Evolutionary conservation across 768 basidiomycete genomes (phyloP), one percentile per base, ranked within the genome.

Genomic region (Gelatoporia subvermispora): DNA sequence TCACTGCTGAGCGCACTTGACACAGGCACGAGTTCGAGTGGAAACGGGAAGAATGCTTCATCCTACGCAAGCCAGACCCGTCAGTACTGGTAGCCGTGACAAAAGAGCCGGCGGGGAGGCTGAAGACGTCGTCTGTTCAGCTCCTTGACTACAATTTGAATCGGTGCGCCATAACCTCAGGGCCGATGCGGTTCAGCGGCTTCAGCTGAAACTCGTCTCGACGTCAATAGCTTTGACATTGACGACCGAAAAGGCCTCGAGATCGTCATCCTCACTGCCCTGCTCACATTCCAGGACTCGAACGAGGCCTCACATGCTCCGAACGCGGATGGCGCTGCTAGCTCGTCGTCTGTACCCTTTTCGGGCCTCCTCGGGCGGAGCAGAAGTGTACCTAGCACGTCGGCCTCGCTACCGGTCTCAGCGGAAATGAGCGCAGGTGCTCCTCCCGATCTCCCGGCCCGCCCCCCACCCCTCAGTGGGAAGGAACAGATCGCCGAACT

Each of bases 131-230:
- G 0, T 74, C 81, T 2, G 71, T 90, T 23, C 90, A 93, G 59
- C 78, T 93, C 21, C 70, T 93, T 4, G 89, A 93, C 63, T 93
- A 92, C 55, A 93, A 93, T 57, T 71, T 93, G 34, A 81, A 90
- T 57, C 70, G 89, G 88, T 84, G 51, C 41, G 69, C 55, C 24
- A 37, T 7, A 11, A 37, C 17, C 35, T 15, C 16, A 17, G 21
- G 7, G 13, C 41, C 37, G 21, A 50, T 22, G 34, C 23, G 22
- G 28, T 4, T 36, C 40, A 31, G 16, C 24, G 22, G 38, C 38
- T 42, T 35, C 28, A 28, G 8, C 15, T 16, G 11, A 10, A 7
- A 31, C 20, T 24, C 18, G 31, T 20, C 7, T 15, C 42, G n/a
- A n/a, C n/a, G n/a, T n/a, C n/a, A n/a, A n/a, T 46, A 90, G 88